phyloP scores from a whole-genome alignment of 345 rosid genomes.

The Mangifera indica region DNA sequence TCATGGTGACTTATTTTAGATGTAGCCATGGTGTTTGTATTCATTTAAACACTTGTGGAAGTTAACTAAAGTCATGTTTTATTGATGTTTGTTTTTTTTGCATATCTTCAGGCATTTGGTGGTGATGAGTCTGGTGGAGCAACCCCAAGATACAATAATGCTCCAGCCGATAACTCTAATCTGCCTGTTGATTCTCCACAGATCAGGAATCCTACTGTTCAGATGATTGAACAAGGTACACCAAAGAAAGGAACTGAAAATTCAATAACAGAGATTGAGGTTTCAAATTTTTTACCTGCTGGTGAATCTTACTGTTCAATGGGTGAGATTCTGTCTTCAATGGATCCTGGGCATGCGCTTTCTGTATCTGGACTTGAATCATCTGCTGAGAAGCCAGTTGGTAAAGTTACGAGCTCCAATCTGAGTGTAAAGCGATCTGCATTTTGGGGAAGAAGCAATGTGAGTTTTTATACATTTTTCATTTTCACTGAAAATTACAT shows the following conservation, averaged over 20 bases:
- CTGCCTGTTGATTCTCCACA: conserved; percentile 39
- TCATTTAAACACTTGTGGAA: background rate
- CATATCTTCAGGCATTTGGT: conserved; percentile 66
- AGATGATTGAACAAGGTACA: conserved; percentile 45
- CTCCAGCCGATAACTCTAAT: conserved; percentile 44
- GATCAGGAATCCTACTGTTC: conserved; percentile 44
- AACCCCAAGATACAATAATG: conserved; percentile 54
- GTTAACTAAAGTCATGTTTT: conserved; percentile 13
- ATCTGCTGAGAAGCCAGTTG: conserved; percentile 53
- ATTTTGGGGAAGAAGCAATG: conserved; percentile 93
- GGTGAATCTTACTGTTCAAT: conserved; percentile 72
- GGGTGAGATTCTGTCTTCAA: conserved; percentile 67
- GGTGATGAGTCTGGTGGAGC: conserved; percentile 81
- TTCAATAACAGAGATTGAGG: conserved; percentile 42
- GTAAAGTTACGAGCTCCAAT: conserved; percentile 64
- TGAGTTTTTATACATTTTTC: conserved; percentile 39
- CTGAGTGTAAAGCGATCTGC: conserved; percentile 58
- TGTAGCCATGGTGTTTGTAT: background rate
- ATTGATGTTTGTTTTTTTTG: conserved; percentile 15
- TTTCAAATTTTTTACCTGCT: conserved; percentile 44
- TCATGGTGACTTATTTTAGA: background rate
- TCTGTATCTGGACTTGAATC: conserved; percentile 58
- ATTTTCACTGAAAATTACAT: background rate
- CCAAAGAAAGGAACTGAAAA: conserved; percentile 52
- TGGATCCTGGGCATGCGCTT: conserved; percentile 55